Percentiles rank a stretch among this genome's conserved stretches.
phyloP scores from a whole-genome alignment of 441 rosid genomes.

The Populus hybrid region DNA sequence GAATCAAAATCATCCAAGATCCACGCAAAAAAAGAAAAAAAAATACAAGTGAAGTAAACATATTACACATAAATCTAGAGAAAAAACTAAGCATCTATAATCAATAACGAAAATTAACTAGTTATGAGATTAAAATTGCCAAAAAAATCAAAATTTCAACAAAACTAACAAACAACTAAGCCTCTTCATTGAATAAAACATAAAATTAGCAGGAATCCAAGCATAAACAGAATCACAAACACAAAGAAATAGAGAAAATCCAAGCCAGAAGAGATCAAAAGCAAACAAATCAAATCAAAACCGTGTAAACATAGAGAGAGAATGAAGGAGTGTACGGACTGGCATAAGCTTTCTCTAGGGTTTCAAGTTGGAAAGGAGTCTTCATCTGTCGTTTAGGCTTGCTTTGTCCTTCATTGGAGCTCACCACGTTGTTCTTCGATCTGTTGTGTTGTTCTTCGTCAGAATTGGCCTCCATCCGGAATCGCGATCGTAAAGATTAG shows the following conservation, averaged over 20 bases:
- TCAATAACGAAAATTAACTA: not conserved
- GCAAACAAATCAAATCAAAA: not conserved
- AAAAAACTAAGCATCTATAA: not conserved
- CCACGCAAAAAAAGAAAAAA: too few relatives aligned
- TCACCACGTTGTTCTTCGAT: conserved; percentile 20
- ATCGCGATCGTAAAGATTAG: conserved; percentile 26
- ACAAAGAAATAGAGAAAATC: not conserved
- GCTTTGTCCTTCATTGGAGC: conserved; percentile 44
- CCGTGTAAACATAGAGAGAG: conserved; percentile 4
- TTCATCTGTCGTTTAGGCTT: conserved; percentile 99
- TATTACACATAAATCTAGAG: not conserved
- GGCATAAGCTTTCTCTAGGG: conserved; percentile 82
- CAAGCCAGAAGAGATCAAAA: not conserved
- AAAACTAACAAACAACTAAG: not conserved
- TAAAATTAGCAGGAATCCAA: not conserved
- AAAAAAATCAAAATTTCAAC: not conserved
- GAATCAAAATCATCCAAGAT: not conserved
- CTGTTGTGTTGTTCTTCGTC: conserved; percentile 47
- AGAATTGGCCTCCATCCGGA: conserved; percentile 44
- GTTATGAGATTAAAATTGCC: not conserved
- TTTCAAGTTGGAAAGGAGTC: conserved; percentile 87
- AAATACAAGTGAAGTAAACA: not conserved
- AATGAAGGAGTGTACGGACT: conserved; percentile 32
- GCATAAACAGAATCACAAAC: not conserved
- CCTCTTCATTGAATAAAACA: not conserved